Base-by-base conservation (phyloP, 345 rosid genomes). In the Firmiana major region DNA sequence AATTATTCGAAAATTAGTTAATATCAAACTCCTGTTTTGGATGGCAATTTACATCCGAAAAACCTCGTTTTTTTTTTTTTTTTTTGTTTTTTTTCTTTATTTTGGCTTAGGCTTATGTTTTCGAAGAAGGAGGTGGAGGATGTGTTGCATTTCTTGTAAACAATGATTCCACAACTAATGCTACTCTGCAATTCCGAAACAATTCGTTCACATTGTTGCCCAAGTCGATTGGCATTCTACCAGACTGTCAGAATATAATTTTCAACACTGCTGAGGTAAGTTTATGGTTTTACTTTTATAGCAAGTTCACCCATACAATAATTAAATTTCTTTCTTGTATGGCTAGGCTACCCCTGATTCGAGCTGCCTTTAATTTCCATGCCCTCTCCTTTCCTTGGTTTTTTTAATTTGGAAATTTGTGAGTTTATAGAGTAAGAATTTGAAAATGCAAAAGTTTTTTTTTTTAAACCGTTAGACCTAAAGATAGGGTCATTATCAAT, bases 101-200 rank as follows among this genome's bases (percentile, higher is more conserved):
- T 66, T 43, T 24, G 19, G 58, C 42, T 53, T 69, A 91, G 91
- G 97, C 98, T 58, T 95, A 92, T 82, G 90, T 93, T 21, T 95
- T 86, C 63, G 85, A 85, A 82, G 90, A 83, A 75, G 45, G 75
- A 40, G 77, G 51, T 6, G 87, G 88, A 77, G 92, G 87, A 81
- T 95, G 99, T 79, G 88, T 83, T 9, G 98, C 93, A 12, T 95
- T 95, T 83, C 88, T 95, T 8, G 88, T 95, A n/a, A 95, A 95
- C 79, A 82, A 80, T 54, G 85, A 89, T 76, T 26, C 73, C 5
- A 40, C 7, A 17, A 63, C 77, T 16, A 81, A 63, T 46, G 84
- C 77, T 46, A 79, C 82, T 0, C 82, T 91, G 5, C 83, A 83
- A 48, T 93, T 95, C 21, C 79, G 73, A 59, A 83, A 90, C 63